phyloP scores from a whole-genome alignment of 768 basidiomycete species.

The Mycena vitilis region DNA sequence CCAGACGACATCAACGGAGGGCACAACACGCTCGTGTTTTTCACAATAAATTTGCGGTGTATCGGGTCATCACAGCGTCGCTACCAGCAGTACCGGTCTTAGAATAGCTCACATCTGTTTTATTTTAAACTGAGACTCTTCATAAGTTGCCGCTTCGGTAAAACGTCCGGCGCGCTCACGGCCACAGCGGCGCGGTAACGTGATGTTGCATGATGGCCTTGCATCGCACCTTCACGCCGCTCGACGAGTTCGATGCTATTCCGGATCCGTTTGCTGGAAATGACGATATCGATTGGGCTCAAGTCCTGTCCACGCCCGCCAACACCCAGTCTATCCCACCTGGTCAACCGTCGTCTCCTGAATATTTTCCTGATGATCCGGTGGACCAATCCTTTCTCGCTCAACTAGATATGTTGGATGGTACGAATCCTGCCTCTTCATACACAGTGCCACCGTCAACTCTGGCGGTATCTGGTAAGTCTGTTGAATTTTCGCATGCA shows the following conservation, averaged over 20 bases:
- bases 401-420: slow-evolving; percentile 61
- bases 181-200: slow-evolving; percentile 12
- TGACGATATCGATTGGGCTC: slow-evolving; percentile 61
- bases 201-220: neutral
- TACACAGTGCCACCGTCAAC: neutral
- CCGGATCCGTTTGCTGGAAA: slow-evolving; percentile 66
- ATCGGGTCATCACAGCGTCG: no score
- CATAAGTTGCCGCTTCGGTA: no score
- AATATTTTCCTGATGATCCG: slow-evolving; percentile 44
- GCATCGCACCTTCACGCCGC: neutral
- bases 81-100: no score
- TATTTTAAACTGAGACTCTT: no score
- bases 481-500: no score
- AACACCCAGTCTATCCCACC: slow-evolving; percentile 41
- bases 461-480: neutral
- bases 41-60: no score
- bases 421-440: neutral
- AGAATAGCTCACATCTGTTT: neutral
- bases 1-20: no score
- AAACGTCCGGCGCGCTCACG: neutral
- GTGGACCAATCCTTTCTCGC: slow-evolving; percentile 52
- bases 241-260: slow-evolving; percentile 65
- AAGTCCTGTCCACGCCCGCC: slow-evolving; percentile 44
- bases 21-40: no score
- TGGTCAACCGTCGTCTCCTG: slow-evolving; percentile 13